Evolutionary conservation across 148 eudicot genomes (phyloP).

Genomic region (Rhododendron williamsianum): DNA sequence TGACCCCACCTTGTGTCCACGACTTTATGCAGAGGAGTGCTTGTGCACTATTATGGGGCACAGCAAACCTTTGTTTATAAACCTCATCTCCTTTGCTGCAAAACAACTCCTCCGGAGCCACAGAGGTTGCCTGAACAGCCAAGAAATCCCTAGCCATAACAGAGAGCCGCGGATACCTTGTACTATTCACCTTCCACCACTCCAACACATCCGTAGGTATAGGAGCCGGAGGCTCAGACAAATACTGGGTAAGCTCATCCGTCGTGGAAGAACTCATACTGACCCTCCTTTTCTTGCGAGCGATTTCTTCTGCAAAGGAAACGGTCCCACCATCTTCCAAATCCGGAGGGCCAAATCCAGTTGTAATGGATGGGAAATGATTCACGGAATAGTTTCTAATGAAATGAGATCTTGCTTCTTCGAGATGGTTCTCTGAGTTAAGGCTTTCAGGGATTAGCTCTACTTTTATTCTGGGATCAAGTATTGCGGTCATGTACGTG

Average conservation of each 20-base stretch:
- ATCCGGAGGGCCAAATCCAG: slow-evolving; percentile 41
- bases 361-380: slow-evolving; percentile 45
- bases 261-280: slow-evolving; percentile 43
- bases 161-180: slow-evolving; percentile 71
- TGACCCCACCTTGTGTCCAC: slow-evolving; percentile 60
- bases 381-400: slow-evolving; percentile 52
- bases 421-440: slow-evolving; percentile 50
- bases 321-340: slow-evolving; percentile 42
- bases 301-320: slow-evolving; percentile 91
- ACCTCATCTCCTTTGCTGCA: slow-evolving; percentile 62
- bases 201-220: slow-evolving; percentile 63
- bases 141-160: slow-evolving; percentile 79
- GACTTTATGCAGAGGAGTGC: slow-evolving; percentile 57
- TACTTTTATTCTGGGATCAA: slow-evolving; percentile 78
- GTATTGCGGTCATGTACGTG: slow-evolving; percentile 76
- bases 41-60: slow-evolving; percentile 32
- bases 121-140: slow-evolving; percentile 65
- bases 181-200: slow-evolving; percentile 79
- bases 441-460: slow-evolving; percentile 77
- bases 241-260: slow-evolving; percentile 74
- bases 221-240: slow-evolving; percentile 75
- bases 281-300: slow-evolving; percentile 70
- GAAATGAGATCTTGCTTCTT: slow-evolving; percentile 59
- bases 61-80: slow-evolving; percentile 39
- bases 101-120: slow-evolving; percentile 66